These are phyloP conservation scores for Penicillium coprophilum DNA, from an alignment of 495 filamentous ascomycete genomes.

Conservation along the genomic window DNA sequence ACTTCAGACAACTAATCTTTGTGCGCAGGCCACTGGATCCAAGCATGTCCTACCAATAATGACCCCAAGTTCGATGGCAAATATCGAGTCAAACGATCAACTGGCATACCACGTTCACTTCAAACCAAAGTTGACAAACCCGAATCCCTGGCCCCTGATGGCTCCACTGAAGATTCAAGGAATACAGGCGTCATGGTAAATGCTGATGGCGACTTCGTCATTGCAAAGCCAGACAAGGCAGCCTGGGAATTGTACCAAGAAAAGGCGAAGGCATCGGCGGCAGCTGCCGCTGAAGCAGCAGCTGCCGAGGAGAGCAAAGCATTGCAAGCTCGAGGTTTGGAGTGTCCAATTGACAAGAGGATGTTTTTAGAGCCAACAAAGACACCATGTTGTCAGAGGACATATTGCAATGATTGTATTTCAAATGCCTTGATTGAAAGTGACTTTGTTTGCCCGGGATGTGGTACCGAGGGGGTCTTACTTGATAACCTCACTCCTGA, in stretches of 20 bases:
- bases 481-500: slow-evolving; percentile 88
- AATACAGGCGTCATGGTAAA: slow-evolving; percentile 94
- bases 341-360: slow-evolving; percentile 93
- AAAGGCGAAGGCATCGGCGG: slow-evolving; percentile 79
- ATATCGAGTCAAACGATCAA: slow-evolving; percentile 89
- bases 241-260: slow-evolving; percentile 96
- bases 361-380: slow-evolving; percentile 97
- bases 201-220: slow-evolving; percentile 93
- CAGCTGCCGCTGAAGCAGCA: slow-evolving; percentile 67
- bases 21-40: slow-evolving; percentile 83
- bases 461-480: slow-evolving; percentile 82
- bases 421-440: slow-evolving; percentile 95
- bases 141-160: slow-evolving; percentile 68
- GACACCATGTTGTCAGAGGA: slow-evolving; percentile 95
- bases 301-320: slow-evolving; percentile 73
- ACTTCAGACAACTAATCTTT: slow-evolving; percentile 1
- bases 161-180: slow-evolving; percentile 70
- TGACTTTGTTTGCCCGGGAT: slow-evolving; percentile 93
- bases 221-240: slow-evolving; percentile 89
- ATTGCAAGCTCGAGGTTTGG: slow-evolving; percentile 79
- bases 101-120: slow-evolving; percentile 91
- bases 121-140: slow-evolving; percentile 93
- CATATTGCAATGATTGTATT: slow-evolving; percentile 99
- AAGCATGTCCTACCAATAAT: slow-evolving; percentile 94
- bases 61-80: slow-evolving; percentile 92